A percentile compares a stretch with the other conserved stretches of the same genome.
Evolutionary conservation across 306 rosid genomes (phyloP).

Genomic region (Purshia tridentata): DNA sequence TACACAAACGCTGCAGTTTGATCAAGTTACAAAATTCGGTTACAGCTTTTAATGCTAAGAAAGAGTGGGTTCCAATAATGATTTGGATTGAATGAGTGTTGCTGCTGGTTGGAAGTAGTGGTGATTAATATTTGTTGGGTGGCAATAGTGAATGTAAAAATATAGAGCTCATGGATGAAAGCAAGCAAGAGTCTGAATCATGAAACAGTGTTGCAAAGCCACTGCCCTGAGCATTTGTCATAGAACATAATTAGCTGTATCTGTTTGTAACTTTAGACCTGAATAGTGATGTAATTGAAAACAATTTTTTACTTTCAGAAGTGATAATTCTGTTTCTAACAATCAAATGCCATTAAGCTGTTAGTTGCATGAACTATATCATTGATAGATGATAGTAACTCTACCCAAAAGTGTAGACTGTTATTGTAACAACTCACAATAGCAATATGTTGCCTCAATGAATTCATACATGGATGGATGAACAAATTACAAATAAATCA

Average conservation of each 20-base stretch:
- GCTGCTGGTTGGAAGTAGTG: background rate
- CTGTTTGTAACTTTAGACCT: no score
- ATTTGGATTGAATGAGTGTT: background rate
- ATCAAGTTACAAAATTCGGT: background rate
- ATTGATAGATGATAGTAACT: background rate
- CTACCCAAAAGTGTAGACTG: background rate
- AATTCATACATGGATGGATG: background rate
- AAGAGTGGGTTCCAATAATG: background rate
- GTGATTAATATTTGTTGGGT: background rate
- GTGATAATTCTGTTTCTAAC: no score
- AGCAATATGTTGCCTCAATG: background rate
- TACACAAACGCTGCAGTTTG: background rate
- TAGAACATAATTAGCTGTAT: no score
- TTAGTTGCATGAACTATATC: no score
- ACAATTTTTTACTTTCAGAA: no score
- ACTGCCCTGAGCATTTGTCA: background rate
- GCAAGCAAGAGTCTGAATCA: background rate
- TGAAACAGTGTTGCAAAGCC: background rate
- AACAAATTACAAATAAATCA: background rate
- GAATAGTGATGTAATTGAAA: no score
- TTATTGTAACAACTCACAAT: no score
- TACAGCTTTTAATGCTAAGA: background rate
- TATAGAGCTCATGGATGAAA: background rate
- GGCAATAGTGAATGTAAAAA: background rate
- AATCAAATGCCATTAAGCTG: background rate